A percentile compares a stretch with the other conserved stretches of the same genome.
Conservation (phyloP, 768 basidiomycete species). For the Leccinum aurantiacum region DNA sequence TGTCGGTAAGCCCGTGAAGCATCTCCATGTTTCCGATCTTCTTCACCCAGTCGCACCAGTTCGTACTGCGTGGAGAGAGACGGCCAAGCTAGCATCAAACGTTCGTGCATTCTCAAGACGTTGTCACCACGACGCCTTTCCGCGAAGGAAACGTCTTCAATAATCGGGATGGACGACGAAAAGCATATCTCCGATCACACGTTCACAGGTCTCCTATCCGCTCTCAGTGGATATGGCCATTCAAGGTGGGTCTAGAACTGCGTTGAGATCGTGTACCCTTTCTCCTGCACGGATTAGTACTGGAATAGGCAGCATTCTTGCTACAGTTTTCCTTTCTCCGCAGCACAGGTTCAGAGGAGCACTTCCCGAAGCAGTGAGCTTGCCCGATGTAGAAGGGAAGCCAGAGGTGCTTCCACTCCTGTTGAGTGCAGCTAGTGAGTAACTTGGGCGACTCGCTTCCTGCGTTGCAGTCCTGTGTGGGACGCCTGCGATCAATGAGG, state of each 20-base stretch:
- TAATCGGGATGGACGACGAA: conserved; percentile 12
- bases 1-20: background rate
- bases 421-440: conserved; percentile 4
- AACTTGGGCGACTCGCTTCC: conserved; percentile 4
- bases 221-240: conserved; percentile 58
- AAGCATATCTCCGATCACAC: conserved; percentile 33
- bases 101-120: background rate
- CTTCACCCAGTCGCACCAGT: conserved; percentile 11
- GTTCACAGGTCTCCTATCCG: conserved; percentile 20
- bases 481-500: conserved; percentile 6
- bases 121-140: conserved; percentile 8
- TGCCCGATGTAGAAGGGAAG: conserved; percentile 18
- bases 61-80: conserved; percentile 4
- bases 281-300: conserved; percentile 15
- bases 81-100: conserved; percentile 2
- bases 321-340: conserved; percentile 6
- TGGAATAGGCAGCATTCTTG: conserved; percentile 20
- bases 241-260: conserved; percentile 19
- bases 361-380: conserved; percentile 12
- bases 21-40: conserved; percentile 3
- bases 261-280: conserved; percentile 5
- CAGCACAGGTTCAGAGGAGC: conserved; percentile 18
- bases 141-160: conserved; percentile 9
- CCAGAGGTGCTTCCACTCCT: conserved; percentile 25
- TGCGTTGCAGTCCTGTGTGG: conserved; percentile 4